Conservation (phyloP, 2,329 filamentous ascomycete genomes). For the Endoconidiophora polonica region DNA sequence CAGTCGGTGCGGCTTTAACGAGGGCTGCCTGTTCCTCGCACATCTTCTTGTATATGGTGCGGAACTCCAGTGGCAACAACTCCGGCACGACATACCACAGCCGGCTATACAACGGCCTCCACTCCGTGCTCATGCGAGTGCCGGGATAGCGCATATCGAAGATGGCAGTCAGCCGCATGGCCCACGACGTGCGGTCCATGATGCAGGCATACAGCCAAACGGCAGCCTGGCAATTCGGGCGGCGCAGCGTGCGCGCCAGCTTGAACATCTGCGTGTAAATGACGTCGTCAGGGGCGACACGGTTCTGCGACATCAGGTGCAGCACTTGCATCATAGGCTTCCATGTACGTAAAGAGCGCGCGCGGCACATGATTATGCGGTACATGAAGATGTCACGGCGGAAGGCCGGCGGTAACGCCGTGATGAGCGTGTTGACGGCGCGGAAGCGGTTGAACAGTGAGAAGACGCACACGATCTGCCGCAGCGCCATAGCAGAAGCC, state of each 20-base stretch:
- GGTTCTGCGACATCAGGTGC: background rate
- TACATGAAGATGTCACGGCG: constrained; percentile 7
- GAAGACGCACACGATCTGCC: constrained; percentile 27
- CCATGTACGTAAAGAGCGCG: constrained; percentile 1
- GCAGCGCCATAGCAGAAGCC: constrained; percentile 23
- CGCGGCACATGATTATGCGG: constrained; percentile 9
- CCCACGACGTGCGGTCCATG: constrained; percentile 15
- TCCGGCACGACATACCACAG: constrained; percentile 10
- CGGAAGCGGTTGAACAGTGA: constrained; percentile 22
- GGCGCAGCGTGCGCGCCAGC: constrained; percentile 1
- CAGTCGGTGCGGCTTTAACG: too few species aligned
- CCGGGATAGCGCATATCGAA: constrained; percentile 10
- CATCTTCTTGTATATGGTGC: background rate
- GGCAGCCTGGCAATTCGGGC: constrained; percentile 18
- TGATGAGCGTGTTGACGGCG: background rate
- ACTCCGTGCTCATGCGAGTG: background rate
- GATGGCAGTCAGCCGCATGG: constrained; percentile 18
- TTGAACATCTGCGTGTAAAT: constrained; percentile 5
- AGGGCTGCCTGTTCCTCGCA: too few species aligned
- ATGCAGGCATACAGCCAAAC: constrained; percentile 22
- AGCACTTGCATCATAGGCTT: background rate
- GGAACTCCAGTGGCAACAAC: constrained; percentile 9
- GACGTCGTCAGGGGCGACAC: background rate
- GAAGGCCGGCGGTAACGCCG: background rate
- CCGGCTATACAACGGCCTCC: too few species aligned